Evolutionary conservation across 345 rosid species (phyloP), one percentile per base, ranked within the genome.

Genomic region (Pseudoturritis turrita): DNA sequence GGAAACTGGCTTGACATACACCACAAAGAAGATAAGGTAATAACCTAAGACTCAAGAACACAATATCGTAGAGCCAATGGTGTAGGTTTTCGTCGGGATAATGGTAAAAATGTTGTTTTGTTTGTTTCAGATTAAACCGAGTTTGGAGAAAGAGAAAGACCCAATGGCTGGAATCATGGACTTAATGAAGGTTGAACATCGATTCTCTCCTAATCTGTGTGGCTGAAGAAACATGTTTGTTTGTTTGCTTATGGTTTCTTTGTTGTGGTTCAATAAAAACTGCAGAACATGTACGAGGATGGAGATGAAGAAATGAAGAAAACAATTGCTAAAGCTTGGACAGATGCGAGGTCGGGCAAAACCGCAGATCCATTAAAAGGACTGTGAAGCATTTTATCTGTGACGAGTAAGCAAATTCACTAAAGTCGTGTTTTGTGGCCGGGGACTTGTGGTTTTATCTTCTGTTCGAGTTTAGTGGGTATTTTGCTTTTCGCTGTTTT

Each of bases 101-200:
- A n/a, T n/a, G n/a, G n/a, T n/a, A n/a, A n/a, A 57, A 17, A 31
- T 62, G 44, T 3, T 54, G 1, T 31, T 43, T 47, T 13, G 6
- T 3, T 62, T 59, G 59, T 52, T 40, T 77, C n/a, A 91, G 99
- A 82, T 95, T 81, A 95, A 89, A 72, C 98, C 99, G 0, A 86
- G 76, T 62, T 43, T 88, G 39, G 98, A 83, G 59, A 86, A 89
- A 72, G 86, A 87, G 1, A 62, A 83, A 60, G 96, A 95, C 72
- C 99, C 99, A 12, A 95, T 95, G 99, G 96, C 97, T 62, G 99
- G 99, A 66, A 95, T 95, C 26, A 91, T 95, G 99, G 93, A 82
- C 75, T 59, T 95, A 21, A 95, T 95, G 97, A 95, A 95, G 97
- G 99, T 87, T n/a, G 37, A 66, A 65, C 10, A 11, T 23, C 3